phyloP scores from a whole-genome alignment of 2,329 filamentous ascomycete genomes.

The Torrubiella hemipterigena region DNA sequence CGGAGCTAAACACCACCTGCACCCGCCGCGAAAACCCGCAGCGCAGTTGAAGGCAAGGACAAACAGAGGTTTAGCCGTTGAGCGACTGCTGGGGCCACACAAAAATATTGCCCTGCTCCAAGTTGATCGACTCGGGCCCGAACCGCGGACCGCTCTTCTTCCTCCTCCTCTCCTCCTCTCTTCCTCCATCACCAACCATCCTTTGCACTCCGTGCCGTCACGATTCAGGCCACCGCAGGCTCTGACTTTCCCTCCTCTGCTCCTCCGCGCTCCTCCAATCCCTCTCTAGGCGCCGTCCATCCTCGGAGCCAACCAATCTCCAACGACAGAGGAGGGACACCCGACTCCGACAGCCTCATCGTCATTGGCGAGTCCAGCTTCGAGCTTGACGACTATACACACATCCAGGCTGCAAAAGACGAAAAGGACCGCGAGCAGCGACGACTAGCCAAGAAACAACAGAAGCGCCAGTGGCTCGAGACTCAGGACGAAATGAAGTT shows the following conservation, averaged over 20 bases:
- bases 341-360: slow-evolving; percentile 10
- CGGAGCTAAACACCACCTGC: too few species aligned
- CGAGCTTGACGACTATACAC: slow-evolving; percentile 29
- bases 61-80: too few species aligned
- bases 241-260: slow-evolving; percentile 26
- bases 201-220: too few species aligned
- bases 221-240: slow-evolving; percentile 18
- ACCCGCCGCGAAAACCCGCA: too few species aligned
- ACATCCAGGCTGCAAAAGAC: slow-evolving; percentile 16
- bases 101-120: too few species aligned
- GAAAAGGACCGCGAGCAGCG: slow-evolving; percentile 19
- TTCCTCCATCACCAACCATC: too few species aligned
- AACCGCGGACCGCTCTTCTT: too few species aligned
- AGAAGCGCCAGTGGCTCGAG: slow-evolving; percentile 60
- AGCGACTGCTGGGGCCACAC: too few species aligned
- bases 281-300: slow-evolving; percentile 10
- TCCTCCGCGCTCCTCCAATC: slow-evolving; percentile 16
- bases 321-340: slow-evolving; percentile 21
- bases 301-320: slow-evolving; percentile 11
- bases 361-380: slow-evolving; percentile 13
- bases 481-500: slow-evolving; percentile 93
- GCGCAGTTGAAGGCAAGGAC: too few species aligned
- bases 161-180: too few species aligned
- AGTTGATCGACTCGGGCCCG: too few species aligned
- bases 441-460: slow-evolving; percentile 33